Evolutionary conservation across 306 rosid species (phyloP).

Genomic region (Trichosanthes truncata): DNA sequence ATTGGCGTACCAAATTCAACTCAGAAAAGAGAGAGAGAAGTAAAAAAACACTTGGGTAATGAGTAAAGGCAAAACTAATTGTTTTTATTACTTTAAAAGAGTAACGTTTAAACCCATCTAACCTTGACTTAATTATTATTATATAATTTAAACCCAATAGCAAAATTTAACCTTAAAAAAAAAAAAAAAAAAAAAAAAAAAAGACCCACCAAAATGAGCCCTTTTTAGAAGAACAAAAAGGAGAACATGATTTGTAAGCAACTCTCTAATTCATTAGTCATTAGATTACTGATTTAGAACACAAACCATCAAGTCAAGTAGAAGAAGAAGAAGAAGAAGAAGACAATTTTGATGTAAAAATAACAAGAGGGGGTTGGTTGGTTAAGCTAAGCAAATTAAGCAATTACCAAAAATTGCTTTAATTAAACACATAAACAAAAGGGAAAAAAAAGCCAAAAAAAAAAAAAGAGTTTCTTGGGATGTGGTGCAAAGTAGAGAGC

Average conservation of each 20-base stretch:
- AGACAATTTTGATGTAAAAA: neutral
- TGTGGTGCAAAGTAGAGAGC: neutral
- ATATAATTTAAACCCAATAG: neutral
- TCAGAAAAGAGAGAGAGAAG: no score
- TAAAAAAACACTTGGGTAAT: no score
- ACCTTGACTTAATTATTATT: neutral
- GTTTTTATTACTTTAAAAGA: neutral
- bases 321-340: neutral
- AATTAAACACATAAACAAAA: neutral
- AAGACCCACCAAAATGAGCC: neutral
- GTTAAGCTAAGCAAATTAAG: conserved; percentile 2
- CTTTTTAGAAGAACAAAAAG: neutral
- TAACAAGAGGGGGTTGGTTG: neutral
- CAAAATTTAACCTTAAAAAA: neutral
- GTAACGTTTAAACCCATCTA: neutral
- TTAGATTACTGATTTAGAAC: neutral
- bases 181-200: no score
- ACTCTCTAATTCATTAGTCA: neutral
- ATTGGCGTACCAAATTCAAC: neutral
- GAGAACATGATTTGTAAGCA: neutral
- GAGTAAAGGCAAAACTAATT: neutral
- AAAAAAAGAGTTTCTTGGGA: neutral
- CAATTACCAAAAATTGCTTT: neutral
- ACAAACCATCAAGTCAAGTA: neutral
- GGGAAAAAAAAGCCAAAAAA: neutral